Evolutionary conservation across 345 rosid genomes (phyloP), one percentile per base, ranked within the genome.

Genomic region (Noccaea caerulescens): DNA sequence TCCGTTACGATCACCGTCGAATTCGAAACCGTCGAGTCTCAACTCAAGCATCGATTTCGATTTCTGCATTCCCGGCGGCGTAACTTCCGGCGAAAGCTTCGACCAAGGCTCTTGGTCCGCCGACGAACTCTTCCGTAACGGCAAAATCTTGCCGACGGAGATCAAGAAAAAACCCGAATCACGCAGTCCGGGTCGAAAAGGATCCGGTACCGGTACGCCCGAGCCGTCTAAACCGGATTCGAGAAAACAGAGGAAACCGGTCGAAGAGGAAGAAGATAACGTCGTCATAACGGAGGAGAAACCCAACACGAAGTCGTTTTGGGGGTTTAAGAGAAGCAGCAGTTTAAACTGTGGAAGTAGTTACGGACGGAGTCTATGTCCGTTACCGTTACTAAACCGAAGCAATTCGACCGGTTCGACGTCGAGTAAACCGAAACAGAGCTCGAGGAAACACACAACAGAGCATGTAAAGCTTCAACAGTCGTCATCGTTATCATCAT

Each of bases 311-410:
- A 85, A 77, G 81, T 88, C 96, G 38, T 90, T 90, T 69, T 90
- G 96, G 92, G 58, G 87, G 30, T 86, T 90, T 79, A 88, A 87
- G 57, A 75, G 97, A 44, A 91, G 97, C 46, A 85, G 86, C 16
- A 91, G 97, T 70, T 77, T 86, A 72, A 88, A 86, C 46, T 86
- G 97, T 58, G 88, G 86, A 2, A 88, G 87, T 66, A 84, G 86
- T 0, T 91, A 86, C 32, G 92, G 94, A 4, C 75, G 86, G 66
- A 83, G 87, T 34, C 41, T 91, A 23, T 91, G 97, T 66, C 97
- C 94, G 47, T 63, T 91, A 33, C 97, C 91, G 43, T 89, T 88
- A 52, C 65, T 91, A 2, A 85, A 89, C 4, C 76, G 94, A 57
- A 88, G 97, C 73, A 76, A 91, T 32, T 91, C 97, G 14, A 84